Base-by-base conservation (phyloP, 2,329 filamentous ascomycete species). In the Botrytis deweyae region DNA sequence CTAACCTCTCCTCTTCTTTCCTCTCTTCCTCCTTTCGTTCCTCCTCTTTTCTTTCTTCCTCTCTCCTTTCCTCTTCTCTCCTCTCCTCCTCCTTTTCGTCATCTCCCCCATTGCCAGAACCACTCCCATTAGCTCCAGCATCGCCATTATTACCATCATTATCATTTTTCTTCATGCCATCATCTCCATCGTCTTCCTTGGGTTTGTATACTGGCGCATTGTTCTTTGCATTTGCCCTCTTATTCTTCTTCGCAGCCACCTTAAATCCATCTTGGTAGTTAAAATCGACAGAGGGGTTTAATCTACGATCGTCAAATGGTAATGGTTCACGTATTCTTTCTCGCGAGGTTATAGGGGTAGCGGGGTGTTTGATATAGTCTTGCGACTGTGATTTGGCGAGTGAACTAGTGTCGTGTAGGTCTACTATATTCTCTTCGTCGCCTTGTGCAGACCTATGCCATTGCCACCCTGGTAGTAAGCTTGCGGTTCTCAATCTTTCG, bases 221-320 rank as follows among this genome's bases (percentile, higher is more conserved):
- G 81, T 87, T 89, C 80, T 87, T 88, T 76, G 87, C 86, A 18
- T 18, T 58, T 20, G 1, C 74, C 52, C 75, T 75, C 55, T 79
- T 80, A 6, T n/a, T 55, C 81, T 87, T 89, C 81, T 87, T 88
- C 76, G 87, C 86, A 55, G 85, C 86, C 79, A 91, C 86, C 70
- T 85, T 84, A 82, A 85, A 88, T 67, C 85, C 87, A 61, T 88
- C 84, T 70, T 86, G 82, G 40, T 85, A 88, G 36, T 84, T 83
- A 74, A 92, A 88, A 79, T 93, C 90, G 69, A 93, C 83, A 44
- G 84, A 82, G 33, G 83, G 79, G 58, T 82, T 80, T 77, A 83
- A 82, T 55, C 80, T 82, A n/a, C 86, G 86, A 76, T 88, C 86
- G 59, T 76, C 76, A 49, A 89, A 82, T 9, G 88, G 78, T 78